Evolutionary conservation across 140 eudicot genomes (phyloP), one percentile per base, ranked within the genome.

Genomic region (Stevia rebaudiana): DNA sequence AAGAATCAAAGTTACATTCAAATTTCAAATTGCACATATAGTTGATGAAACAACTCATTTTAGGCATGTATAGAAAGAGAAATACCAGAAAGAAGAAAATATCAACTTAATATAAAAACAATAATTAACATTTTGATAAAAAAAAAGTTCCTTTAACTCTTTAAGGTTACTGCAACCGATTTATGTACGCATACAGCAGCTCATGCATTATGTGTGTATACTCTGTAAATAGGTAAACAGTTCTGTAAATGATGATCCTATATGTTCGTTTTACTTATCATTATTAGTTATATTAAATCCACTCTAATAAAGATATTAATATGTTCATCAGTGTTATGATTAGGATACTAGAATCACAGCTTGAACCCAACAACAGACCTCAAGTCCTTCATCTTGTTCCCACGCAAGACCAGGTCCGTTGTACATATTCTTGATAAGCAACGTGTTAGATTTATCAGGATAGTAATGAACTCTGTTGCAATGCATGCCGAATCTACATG

Each of bases 381-480:
- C 99, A 81, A 92, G 99, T 81, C 97, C 99, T 78, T 92, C 99
- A 71, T 92, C 99, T 75, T 92, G 99, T 68, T 92, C 99, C 97
- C 97, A 92, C 42, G 95, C 82, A 77, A 92, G 90, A 51, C 99
- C 99, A 68, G 97, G 97, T 63, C 99, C 99, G 60, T 65, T 76
- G 86, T 88, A 92, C 99, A 92, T 92, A 72, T 88, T 92, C 82
- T 88, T 92, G 67, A 92, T 81, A 62, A 92, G 96, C 80, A 92
- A 67, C 52, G 97, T 85, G 82, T 84, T 81, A n/a, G 99, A 78
- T 65, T 80, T 85, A 80, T 92, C 95, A 61, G 99, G 97, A 67
- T 92, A 92, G 70, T 88, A 92, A 71, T 92, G 99, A 80, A 86
- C 94, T 73, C 99, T 79, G 74, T 89, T 92, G 76, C 99, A 92